Percentiles rank a stretch among this genome's conserved stretches.
phyloP scores from a whole-genome alignment of 345 rosid genomes.

The Populus euphratica region DNA sequence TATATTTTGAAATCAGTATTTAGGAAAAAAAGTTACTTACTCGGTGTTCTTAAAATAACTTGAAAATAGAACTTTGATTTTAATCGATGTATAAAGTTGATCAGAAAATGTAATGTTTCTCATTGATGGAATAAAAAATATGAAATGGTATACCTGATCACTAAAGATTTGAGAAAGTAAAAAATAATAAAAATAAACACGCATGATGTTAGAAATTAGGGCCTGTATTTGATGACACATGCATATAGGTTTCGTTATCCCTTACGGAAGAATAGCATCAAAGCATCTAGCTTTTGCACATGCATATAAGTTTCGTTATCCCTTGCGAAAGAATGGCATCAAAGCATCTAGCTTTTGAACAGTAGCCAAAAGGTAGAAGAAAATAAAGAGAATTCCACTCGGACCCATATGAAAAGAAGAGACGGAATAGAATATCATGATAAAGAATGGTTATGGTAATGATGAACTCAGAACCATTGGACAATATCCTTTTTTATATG shows the following conservation, averaged over 20 bases:
- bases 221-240: neutral
- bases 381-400: slow-evolving; percentile 37
- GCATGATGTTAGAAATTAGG: neutral
- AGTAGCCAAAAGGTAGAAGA: slow-evolving; percentile 23
- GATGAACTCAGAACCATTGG: slow-evolving; percentile 14
- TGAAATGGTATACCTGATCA: neutral
- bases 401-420: slow-evolving; percentile 47
- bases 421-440: slow-evolving; percentile 44
- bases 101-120: too few relatives aligned
- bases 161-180: neutral
- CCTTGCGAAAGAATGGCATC: slow-evolving; percentile 19
- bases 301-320: too few relatives aligned
- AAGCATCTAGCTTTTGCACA: slow-evolving; percentile 26
- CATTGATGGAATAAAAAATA: too few relatives aligned
- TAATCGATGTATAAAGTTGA: too few relatives aligned
- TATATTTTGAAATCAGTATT: too few relatives aligned
- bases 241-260: neutral
- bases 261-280: slow-evolving; percentile 20
- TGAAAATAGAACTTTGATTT: too few relatives aligned
- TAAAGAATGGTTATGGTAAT: slow-evolving; percentile 30
- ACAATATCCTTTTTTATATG: neutral
- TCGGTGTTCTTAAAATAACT: too few relatives aligned
- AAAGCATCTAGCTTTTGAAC: slow-evolving; percentile 25
- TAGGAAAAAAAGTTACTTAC: too few relatives aligned
- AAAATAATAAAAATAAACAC: neutral